Conservation (phyloP, 2,329 filamentous ascomycete species). For the Aureobasidium zeae region DNA sequence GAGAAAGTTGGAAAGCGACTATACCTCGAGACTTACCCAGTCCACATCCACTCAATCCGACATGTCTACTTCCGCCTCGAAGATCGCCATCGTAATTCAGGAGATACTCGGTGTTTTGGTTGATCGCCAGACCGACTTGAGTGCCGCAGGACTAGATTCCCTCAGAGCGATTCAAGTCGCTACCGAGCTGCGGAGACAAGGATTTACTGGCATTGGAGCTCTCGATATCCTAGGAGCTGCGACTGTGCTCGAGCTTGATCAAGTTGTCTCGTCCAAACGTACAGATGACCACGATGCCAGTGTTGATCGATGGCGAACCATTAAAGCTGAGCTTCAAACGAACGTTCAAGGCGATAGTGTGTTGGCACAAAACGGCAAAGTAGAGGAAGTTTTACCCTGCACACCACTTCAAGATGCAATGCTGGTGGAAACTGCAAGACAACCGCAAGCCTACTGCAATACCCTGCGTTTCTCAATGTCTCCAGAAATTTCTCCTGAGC, state of each 20-base stretch:
- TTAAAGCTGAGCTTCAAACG: not conserved
- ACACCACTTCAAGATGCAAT: constrained; percentile 70
- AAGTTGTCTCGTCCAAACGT: not conserved
- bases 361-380: too few species aligned
- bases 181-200: constrained; percentile 50
- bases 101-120: constrained; percentile 19
- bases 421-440: constrained; percentile 61
- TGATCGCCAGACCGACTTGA: constrained; percentile 35
- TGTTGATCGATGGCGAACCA: not conserved
- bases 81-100: constrained; percentile 23
- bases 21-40: constrained; percentile 44
- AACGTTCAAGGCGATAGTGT: not conserved
- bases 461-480: constrained; percentile 58
- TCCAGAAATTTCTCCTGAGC: constrained; percentile 9
- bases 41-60: not conserved
- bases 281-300: not conserved
- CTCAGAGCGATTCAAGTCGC: constrained; percentile 54
- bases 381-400: constrained; percentile 47
- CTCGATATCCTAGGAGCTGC: constrained; percentile 52
- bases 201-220: constrained; percentile 46
- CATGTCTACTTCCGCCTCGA: constrained; percentile 26
- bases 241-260: constrained; percentile 31
- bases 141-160: constrained; percentile 56
- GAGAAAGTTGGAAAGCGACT: constrained; percentile 33
- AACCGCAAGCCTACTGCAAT: constrained; percentile 63